Evolutionary conservation across 192 early-diverging fungal species (phyloP), one percentile per base, ranked within the genome.

Genomic region (Hyaloraphidium curvatum): DNA sequence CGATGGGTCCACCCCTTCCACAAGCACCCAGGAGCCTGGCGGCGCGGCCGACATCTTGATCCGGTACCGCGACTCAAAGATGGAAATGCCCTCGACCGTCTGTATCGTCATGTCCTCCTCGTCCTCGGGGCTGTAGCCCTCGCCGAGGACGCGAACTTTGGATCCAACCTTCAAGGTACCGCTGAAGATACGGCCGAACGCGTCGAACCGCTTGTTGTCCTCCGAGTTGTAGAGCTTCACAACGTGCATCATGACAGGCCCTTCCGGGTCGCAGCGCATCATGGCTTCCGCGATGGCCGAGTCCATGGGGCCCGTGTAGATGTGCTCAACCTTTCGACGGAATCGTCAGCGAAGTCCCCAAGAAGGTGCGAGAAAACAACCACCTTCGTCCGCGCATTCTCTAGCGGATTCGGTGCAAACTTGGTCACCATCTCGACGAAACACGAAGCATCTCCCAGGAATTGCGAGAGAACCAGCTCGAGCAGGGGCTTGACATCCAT

Each of bases 41-140:
- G 76, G 69, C 0, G 84, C 75, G 7, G 69, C 69, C 28, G 80
- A 74, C 7, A 94, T 84, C 14, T 82, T 82, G 23, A 98, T 75
- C 50, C 79, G 77, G 67, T 89, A 89, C 50, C 83, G 72, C 59
- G 30, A 19, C 5, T 9, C 27, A 19, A 39, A 40, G 17, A 26
- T 31, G 27, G n/a, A 16, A 9, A 4, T 50, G 23, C 74, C 71
- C 2, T 69, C 58, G 2, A 98, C 87, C 22, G 68, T 73, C 52
- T 85, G 77, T 14, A 88, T 72, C 19, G 85, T 79, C 82, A 89
- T 89, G 57, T 98, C 95, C 61, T 98, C 95, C 55, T 95, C 92
- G 67, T 98, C 91, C 25, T 90, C 83, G 2, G 82, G 71, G 3
- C 82, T 75, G 63, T 88, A 97, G 9, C 83, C 81, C 58, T 94